These are phyloP conservation scores for Lactifluus subvellereus DNA, from an alignment of 768 basidiomycete genomes.

Conservation along the genomic window DNA sequence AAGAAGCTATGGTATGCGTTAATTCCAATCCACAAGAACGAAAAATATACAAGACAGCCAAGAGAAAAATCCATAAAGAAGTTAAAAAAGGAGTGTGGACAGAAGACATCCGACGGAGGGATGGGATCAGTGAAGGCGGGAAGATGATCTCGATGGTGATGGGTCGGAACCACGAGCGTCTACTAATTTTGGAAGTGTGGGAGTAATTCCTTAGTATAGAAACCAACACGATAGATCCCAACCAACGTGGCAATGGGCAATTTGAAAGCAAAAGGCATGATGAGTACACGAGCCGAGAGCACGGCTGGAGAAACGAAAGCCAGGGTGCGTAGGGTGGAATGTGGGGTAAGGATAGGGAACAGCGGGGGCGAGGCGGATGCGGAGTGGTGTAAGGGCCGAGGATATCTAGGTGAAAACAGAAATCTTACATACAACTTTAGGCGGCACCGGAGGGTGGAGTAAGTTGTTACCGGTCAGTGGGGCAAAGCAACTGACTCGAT, in stretches of 20 bases:
- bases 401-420: neutral
- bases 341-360: neutral
- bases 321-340: neutral
- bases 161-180: constrained; percentile 5
- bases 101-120: neutral
- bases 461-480: constrained; percentile 2
- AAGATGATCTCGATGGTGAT: constrained; percentile 15
- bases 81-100: neutral
- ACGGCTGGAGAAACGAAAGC: neutral
- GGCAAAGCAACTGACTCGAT: neutral
- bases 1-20: constrained; percentile 9
- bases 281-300: constrained; percentile 1
- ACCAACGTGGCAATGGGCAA: constrained; percentile 5
- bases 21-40: constrained; percentile 2
- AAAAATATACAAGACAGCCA: neutral
- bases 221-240: constrained; percentile 7
- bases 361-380: neutral
- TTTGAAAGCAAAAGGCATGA: neutral
- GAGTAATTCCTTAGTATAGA: neutral
- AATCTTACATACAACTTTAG: neutral
- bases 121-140: neutral
- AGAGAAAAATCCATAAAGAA: constrained; percentile 4
- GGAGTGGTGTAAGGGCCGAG: constrained; percentile 6
- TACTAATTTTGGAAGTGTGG: constrained; percentile 11
- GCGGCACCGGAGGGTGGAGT: neutral